These are phyloP conservation scores for Canavalia ensiformis DNA, from an alignment of 306 rosid species.

Conservation along the genomic window DNA sequence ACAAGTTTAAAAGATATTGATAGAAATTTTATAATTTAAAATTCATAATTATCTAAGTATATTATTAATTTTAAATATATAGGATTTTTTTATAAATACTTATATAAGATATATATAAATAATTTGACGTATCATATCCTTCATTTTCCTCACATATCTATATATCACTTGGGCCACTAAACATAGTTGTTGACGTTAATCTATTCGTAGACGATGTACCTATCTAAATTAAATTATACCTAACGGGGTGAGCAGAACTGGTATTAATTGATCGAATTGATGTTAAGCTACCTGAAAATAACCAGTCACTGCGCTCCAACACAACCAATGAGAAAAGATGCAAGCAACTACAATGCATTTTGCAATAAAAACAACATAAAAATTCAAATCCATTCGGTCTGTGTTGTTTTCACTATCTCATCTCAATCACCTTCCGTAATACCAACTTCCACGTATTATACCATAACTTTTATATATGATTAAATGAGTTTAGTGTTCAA, in stretches of 20 bases:
- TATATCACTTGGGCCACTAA: not conserved
- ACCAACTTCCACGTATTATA: not conserved
- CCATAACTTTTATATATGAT: not conserved
- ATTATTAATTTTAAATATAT: no score
- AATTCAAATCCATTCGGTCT: not conserved
- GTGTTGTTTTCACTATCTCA: conserved; percentile 9
- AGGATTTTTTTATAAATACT: no score
- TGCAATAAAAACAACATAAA: not conserved
- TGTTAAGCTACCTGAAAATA: conserved; percentile 25
- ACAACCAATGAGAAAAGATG: not conserved
- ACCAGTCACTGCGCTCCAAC: not conserved
- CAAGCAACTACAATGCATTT: not conserved
- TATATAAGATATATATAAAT: no score
- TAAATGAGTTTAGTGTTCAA: not conserved
- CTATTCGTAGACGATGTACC: not conserved
- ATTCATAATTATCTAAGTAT: no score
- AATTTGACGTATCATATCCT: no score
- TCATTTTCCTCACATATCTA: no score
- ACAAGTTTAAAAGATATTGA: no score
- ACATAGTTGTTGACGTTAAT: not conserved
- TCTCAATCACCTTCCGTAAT: not conserved
- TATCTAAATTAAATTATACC: not conserved
- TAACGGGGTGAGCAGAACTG: not conserved
- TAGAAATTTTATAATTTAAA: no score
- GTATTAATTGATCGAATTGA: conserved; percentile 8